Base-by-base conservation (phyloP, 225 moss, liverwort and hornwort species). In the Sphagnum contortum region DNA sequence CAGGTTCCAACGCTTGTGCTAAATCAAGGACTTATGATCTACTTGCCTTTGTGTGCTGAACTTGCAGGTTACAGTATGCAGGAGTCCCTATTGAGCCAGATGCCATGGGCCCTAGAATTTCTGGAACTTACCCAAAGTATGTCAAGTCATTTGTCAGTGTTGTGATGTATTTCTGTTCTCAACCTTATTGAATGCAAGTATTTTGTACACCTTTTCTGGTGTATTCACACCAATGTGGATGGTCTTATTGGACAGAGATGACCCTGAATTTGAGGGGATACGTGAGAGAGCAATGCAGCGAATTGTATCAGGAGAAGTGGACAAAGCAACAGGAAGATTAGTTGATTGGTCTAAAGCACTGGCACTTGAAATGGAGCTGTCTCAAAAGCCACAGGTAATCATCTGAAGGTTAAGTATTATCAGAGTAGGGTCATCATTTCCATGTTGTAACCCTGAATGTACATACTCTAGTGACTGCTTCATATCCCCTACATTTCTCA, bases 331-430 rank as follows among this genome's bases (percentile, higher is more conserved):
- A 57, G 85, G 85, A 60, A 76, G 85, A 65, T 78, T 85, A 45
- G 78, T 85, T n/a, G 85, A 85, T 78, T 85, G 85, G 85, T 85
- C 85, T 13, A 85, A 85, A 74, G 81, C 85, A 67, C 63, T 85
- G 60, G 85, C 85, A 8, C 66, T 85, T 46, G 85, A 85, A 67
- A 85, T 81, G 85, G 85, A 85, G 53, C 63, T 85, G 67, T 79
- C 85, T 49, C 81, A 85, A 73, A 85, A 78, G 76, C 67, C 85
- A 68, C 78, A 81, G 78, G 85, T 85, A 65, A 53, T 29, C 29
- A 29, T 29, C 29, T 29, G 29, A 29, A 29, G 29, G 29, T 29
- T 29, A 29, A 29, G 29, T 29, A 29, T 29, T 29, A 29, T 29
- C 29, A 29, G 29, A 29, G 29, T 29, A 29, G 29, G 29, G 29